phyloP scores from a whole-genome alignment of 2,329 filamentous ascomycete genomes.

The Tolypocladium nubicola region DNA sequence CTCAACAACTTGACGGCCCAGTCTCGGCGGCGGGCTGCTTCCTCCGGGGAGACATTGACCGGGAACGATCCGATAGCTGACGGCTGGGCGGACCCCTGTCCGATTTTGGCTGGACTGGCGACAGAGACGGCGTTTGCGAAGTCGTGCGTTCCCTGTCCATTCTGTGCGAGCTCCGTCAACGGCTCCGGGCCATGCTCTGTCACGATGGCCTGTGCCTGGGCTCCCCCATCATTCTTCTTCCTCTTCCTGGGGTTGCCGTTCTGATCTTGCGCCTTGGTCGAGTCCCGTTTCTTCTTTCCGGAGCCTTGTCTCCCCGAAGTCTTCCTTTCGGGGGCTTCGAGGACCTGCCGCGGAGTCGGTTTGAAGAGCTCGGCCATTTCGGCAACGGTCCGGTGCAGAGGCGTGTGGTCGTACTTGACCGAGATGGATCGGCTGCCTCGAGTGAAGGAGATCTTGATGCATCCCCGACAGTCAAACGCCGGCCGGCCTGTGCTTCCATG shows the following conservation, averaged over 20 bases:
- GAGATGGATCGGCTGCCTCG: slow-evolving; percentile 34
- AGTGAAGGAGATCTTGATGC: slow-evolving; percentile 37
- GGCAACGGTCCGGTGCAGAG: slow-evolving; percentile 44
- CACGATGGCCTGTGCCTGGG: slow-evolving; percentile 5
- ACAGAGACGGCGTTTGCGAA: slow-evolving; percentile 1
- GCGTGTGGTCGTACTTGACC: slow-evolving; percentile 45
- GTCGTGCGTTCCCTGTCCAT: slow-evolving; percentile 3
- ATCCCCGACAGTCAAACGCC: slow-evolving; percentile 48
- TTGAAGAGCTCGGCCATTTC: slow-evolving; percentile 36
- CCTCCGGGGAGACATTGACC: slow-evolving; percentile 29
- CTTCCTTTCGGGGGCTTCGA: slow-evolving; percentile 13
- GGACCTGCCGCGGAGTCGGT: slow-evolving; percentile 27
- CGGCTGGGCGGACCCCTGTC: slow-evolving; percentile 4
- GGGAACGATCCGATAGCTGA: slow-evolving; percentile 10
- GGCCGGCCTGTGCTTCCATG: slow-evolving; percentile 32
- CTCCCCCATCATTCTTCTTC: slow-evolving; percentile 13
- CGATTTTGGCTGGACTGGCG: background rate
- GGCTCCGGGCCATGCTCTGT: background rate
- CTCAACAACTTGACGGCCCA: slow-evolving; percentile 36
- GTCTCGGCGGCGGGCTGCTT: slow-evolving; percentile 38
- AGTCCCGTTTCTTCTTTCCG: slow-evolving; percentile 15
- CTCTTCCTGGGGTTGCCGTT: slow-evolving; percentile 15
- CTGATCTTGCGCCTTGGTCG: slow-evolving; percentile 11
- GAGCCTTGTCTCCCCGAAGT: slow-evolving; percentile 15
- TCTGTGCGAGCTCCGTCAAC: background rate